Evolutionary conservation across 108 stramenopile genomes (phyloP).

Genomic region (Stephanodiscus minutulus): DNA sequence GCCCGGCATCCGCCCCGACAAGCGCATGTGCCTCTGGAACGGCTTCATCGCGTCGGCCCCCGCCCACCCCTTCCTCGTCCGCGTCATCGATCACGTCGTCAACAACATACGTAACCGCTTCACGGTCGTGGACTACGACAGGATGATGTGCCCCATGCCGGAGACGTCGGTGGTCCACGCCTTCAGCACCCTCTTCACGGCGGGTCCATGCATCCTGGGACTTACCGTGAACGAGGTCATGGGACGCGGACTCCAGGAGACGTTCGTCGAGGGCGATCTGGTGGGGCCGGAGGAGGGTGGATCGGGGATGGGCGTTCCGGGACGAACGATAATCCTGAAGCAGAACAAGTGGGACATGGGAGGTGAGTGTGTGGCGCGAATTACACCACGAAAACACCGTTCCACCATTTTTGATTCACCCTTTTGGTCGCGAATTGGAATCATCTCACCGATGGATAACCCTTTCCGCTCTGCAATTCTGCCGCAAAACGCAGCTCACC

Average conservation of each 20-base stretch:
- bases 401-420: no score
- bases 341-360: conserved; percentile 72
- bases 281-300: conserved; percentile 9
- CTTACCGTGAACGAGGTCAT: conserved; percentile 54
- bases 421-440: no score
- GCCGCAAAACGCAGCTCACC: conserved; percentile 41
- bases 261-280: conserved; percentile 57
- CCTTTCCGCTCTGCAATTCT: background rate
- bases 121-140: conserved; percentile 69
- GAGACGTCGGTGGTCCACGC: conserved; percentile 50
- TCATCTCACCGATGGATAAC: background rate
- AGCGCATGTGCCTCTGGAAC: conserved; percentile 67
- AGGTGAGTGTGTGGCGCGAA: conserved; percentile 2
- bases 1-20: conserved; percentile 52
- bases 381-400: background rate
- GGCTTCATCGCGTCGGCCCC: conserved; percentile 67
- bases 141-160: conserved; percentile 60
- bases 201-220: conserved; percentile 69
- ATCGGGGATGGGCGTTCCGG: conserved; percentile 35
- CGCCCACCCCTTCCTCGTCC: conserved; percentile 60
- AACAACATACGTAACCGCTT: conserved; percentile 75
- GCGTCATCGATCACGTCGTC: conserved; percentile 59
- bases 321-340: conserved; percentile 60
- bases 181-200: conserved; percentile 61
- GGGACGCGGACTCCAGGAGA: conserved; percentile 50